A percentile compares a stretch with the other conserved stretches of the same genome.
Evolutionary conservation across 352 stramenopile species (phyloP).

Genomic region (Globisporangium heterothallicum): DNA sequence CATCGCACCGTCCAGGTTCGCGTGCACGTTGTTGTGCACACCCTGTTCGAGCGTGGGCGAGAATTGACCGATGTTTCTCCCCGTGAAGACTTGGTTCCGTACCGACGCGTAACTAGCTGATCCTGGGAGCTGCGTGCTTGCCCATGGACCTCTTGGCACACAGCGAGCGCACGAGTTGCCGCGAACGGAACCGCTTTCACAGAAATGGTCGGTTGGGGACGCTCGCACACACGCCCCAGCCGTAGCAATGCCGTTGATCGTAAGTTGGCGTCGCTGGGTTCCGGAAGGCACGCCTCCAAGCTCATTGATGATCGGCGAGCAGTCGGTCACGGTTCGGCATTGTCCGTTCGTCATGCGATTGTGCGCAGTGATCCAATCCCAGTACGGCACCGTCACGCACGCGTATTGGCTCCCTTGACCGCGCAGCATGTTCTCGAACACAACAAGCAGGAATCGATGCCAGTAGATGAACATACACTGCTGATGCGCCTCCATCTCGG

Average conservation of each 20-base stretch:
- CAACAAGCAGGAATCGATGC: constrained; percentile 59
- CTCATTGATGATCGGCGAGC: constrained; percentile 30
- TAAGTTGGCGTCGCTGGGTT: constrained; percentile 15
- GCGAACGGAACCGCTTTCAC: constrained; percentile 22
- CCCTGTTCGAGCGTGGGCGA: constrained; percentile 36
- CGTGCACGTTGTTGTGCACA: constrained; percentile 60
- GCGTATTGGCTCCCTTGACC: constrained; percentile 36
- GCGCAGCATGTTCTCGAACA: constrained; percentile 83
- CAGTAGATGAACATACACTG: constrained; percentile 84
- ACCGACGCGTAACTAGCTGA: constrained; percentile 39
- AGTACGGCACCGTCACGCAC: constrained; percentile 79
- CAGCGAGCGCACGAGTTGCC: constrained; percentile 30
- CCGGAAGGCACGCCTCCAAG: constrained; percentile 26
- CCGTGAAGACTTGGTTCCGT: constrained; percentile 40
- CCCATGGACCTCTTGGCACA: constrained; percentile 47
- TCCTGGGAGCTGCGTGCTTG: constrained; percentile 17
- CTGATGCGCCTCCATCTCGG: constrained; percentile 38
- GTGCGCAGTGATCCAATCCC: constrained; percentile 63
- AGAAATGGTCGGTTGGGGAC: constrained; percentile 51
- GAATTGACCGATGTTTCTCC: constrained; percentile 49
- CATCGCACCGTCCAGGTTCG: constrained; percentile 41
- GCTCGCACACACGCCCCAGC: constrained; percentile 31
- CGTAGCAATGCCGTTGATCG: constrained; percentile 40
- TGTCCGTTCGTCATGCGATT: constrained; percentile 24
- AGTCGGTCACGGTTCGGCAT: constrained; percentile 41